These are phyloP conservation scores for Talinum fruticosum DNA, from an alignment of 148 eudicot species.

Conservation along the genomic window DNA sequence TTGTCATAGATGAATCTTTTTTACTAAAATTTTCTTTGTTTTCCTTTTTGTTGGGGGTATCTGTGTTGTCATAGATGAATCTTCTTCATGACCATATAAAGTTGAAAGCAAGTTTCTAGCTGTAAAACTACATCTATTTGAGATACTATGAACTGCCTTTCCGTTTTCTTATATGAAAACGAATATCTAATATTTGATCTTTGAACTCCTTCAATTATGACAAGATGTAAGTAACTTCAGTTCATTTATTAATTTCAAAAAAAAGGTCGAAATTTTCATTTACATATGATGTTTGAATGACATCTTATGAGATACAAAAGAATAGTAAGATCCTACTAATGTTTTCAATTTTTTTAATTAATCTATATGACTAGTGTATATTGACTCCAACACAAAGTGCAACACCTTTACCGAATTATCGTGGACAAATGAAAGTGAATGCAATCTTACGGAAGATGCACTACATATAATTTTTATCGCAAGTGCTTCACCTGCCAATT, in stretches of 20 bases:
- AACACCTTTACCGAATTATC: background rate
- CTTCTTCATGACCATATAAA: background rate
- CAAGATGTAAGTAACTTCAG: background rate
- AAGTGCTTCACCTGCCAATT: background rate
- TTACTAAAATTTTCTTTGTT: too few species aligned
- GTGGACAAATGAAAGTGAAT: background rate
- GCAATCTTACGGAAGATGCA: background rate
- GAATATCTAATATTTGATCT: background rate
- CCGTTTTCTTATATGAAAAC: background rate
- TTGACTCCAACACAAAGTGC: background rate
- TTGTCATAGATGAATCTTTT: background rate
- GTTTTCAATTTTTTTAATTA: background rate
- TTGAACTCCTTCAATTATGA: background rate
- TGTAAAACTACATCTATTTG: background rate
- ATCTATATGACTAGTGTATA: background rate
- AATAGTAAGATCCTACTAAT: too few species aligned
- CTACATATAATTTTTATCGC: background rate
- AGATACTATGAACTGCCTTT: background rate
- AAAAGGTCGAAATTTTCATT: too few species aligned
- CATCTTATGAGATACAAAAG: too few species aligned
- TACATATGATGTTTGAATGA: too few species aligned
- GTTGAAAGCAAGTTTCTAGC: background rate
- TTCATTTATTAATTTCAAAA: too few species aligned
- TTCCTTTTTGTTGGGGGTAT: too few species aligned
- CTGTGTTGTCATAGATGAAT: background rate